Percentiles rank a stretch among this genome's conserved stretches.
Conservation (phyloP, 768 basidiomycete species). For the Tylopilus intermedius region DNA sequence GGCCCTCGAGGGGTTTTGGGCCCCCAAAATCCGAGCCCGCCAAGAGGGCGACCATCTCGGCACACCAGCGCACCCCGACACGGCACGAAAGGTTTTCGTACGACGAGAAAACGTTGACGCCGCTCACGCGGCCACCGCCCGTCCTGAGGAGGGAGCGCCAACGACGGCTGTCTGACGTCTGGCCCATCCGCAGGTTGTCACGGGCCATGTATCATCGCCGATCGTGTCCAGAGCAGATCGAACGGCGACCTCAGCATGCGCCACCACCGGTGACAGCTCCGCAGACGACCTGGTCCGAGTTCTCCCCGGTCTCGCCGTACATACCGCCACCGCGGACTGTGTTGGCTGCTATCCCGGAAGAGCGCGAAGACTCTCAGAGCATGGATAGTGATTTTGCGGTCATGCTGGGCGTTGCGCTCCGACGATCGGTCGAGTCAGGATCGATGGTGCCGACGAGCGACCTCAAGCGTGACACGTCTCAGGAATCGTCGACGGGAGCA, state of each 20-base stretch:
- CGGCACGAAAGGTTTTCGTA: slow-evolving; percentile 5
- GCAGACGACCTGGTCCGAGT: slow-evolving; percentile 31
- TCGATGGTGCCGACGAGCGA: not conserved
- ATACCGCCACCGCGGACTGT: slow-evolving; percentile 16
- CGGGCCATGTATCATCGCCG: slow-evolving; percentile 7
- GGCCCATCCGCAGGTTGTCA: slow-evolving; percentile 22
- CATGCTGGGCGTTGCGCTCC: slow-evolving; percentile 12
- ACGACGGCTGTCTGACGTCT: slow-evolving; percentile 15
- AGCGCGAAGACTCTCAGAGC: slow-evolving; percentile 23
- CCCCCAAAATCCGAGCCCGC: slow-evolving; percentile 3
- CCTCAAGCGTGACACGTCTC: not conserved
- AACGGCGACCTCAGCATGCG: not conserved
- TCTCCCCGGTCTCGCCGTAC: slow-evolving; percentile 19
- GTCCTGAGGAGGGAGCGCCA: slow-evolving; percentile 10
- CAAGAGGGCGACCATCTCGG: not conserved
- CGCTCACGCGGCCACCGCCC: slow-evolving; percentile 15
- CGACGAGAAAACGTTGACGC: slow-evolving; percentile 12
- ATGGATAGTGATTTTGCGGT: slow-evolving; percentile 9
- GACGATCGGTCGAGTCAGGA: slow-evolving; percentile 10
- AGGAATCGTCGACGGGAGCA: not conserved
- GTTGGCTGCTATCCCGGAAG: slow-evolving; percentile 29
- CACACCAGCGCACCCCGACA: not conserved
- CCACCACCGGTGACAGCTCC: not conserved
- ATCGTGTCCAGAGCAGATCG: slow-evolving; percentile 2
- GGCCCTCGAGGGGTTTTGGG: not conserved